Evolutionary conservation across 176 grass and related monocot genomes (phyloP).

Genomic region (Bothriochloa decipiens): DNA sequence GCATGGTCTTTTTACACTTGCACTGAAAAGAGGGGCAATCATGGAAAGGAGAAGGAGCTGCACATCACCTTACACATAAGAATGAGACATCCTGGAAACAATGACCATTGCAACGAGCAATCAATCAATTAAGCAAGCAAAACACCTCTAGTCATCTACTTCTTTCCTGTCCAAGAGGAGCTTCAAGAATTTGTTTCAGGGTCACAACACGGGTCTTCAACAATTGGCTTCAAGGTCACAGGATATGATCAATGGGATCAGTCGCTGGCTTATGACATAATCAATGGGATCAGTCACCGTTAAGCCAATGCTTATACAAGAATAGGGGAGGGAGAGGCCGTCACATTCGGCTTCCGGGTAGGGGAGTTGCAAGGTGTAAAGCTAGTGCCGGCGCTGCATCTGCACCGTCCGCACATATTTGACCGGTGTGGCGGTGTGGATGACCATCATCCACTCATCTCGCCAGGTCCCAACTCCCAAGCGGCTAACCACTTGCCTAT

Average conservation of each 20-base stretch:
- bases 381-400: too few species aligned
- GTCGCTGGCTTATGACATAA: neutral
- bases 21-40: neutral
- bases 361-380: too few species aligned
- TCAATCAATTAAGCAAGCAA: neutral
- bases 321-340: too few species aligned
- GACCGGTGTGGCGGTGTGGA: neutral
- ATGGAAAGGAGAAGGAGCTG: constrained; percentile 20
- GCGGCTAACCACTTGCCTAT: neutral
- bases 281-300: constrained; percentile 22
- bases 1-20: neutral
- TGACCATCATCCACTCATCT: neutral
- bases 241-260: constrained; percentile 29
- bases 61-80: constrained; percentile 13
- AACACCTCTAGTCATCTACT: neutral
- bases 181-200: constrained; percentile 36
- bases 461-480: neutral
- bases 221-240: constrained; percentile 15
- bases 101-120: neutral
- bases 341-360: too few species aligned
- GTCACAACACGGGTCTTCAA: constrained; percentile 5
- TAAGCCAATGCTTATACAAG: constrained; percentile 46
- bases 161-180: neutral
- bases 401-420: too few species aligned
- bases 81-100: constrained; percentile 1